phyloP scores from a whole-genome alignment of 768 basidiomycete genomes.

The Trametes cinnabarina region DNA sequence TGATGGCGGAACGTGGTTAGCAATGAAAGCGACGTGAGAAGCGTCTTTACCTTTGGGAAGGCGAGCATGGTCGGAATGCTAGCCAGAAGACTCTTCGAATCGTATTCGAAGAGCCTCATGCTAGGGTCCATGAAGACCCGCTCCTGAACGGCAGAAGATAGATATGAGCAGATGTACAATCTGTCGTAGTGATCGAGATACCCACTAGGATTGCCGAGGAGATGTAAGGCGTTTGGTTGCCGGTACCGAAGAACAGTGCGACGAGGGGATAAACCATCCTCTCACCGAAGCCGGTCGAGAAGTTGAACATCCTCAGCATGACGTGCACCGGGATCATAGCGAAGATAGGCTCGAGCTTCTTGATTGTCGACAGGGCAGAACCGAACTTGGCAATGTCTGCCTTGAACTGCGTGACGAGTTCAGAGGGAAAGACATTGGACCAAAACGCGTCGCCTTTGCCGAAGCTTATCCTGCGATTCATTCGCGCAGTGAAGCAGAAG shows the following conservation, averaged over 20 bases:
- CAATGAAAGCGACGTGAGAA: too few species aligned
- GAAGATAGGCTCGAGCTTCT: conserved; percentile 32
- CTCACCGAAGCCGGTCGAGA: conserved; percentile 37
- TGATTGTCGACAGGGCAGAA: conserved; percentile 31
- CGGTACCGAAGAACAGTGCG: conserved; percentile 37
- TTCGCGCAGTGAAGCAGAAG: too few species aligned
- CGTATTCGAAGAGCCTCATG: conserved; percentile 36
- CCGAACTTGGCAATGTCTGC: conserved; percentile 35
- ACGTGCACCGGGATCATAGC: conserved; percentile 34
- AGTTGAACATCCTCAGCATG: conserved; percentile 36
- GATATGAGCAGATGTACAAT: not conserved
- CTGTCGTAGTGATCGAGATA: not conserved
- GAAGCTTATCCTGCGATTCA: conserved; percentile 30
- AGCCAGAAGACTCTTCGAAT: conserved; percentile 32
- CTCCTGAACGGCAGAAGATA: conserved; percentile 29
- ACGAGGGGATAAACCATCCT: conserved; percentile 38
- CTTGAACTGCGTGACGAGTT: conserved; percentile 29
- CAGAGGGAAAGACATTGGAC: conserved; percentile 39
- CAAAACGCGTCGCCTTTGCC: conserved; percentile 37
- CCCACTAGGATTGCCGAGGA: conserved; percentile 33
- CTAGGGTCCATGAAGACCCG: conserved; percentile 37
- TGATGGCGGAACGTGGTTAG: too few species aligned
- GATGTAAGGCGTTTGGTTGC: conserved; percentile 38
- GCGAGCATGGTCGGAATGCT: conserved; percentile 37
- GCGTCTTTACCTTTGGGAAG: conserved; percentile 31